phyloP scores from a whole-genome alignment of 2,329 filamentous ascomycete species.

The Gnomoniopsis sp. region DNA sequence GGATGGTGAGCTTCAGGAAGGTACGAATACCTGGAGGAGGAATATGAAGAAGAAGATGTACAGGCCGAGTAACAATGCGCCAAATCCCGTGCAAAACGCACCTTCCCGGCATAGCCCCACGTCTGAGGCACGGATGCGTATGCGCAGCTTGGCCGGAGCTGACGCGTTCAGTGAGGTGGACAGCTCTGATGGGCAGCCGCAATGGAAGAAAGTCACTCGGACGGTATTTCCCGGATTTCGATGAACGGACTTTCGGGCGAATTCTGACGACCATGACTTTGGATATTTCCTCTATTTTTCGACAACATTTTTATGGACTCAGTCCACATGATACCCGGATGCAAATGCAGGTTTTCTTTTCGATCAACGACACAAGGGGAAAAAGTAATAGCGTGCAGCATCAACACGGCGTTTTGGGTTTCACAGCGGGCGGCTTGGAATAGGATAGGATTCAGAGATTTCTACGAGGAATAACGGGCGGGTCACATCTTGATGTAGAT shows the following conservation, averaged over 20 bases:
- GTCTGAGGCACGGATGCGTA: slow-evolving; percentile 21
- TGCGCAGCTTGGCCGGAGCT: slow-evolving; percentile 27
- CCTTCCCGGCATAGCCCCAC: slow-evolving; percentile 13
- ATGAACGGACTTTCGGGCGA: not conserved
- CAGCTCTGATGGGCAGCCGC: slow-evolving; percentile 11
- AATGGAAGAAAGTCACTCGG: slow-evolving; percentile 10
- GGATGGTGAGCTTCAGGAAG: slow-evolving; percentile 28
- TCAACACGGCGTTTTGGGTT: not conserved
- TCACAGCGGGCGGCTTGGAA: not conserved
- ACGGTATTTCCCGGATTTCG: slow-evolving; percentile 13
- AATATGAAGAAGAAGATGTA: slow-evolving; percentile 22
- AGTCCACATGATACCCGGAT: not conserved
- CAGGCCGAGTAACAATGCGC: slow-evolving; percentile 20
- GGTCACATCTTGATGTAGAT: too few species aligned
- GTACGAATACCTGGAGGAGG: slow-evolving; percentile 19
- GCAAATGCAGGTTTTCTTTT: not conserved
- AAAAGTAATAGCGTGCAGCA: not conserved
- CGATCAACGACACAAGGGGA: not conserved
- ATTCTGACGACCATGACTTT: not conserved
- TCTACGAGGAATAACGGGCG: too few species aligned
- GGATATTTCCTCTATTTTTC: not conserved
- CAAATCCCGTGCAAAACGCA: slow-evolving; percentile 10
- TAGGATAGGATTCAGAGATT: not conserved
- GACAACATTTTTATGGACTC: not conserved
- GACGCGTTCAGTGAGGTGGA: slow-evolving; percentile 20